phyloP scores from a whole-genome alignment of 1,284 basidiomycete genomes.

The Fomes fomentarius region DNA sequence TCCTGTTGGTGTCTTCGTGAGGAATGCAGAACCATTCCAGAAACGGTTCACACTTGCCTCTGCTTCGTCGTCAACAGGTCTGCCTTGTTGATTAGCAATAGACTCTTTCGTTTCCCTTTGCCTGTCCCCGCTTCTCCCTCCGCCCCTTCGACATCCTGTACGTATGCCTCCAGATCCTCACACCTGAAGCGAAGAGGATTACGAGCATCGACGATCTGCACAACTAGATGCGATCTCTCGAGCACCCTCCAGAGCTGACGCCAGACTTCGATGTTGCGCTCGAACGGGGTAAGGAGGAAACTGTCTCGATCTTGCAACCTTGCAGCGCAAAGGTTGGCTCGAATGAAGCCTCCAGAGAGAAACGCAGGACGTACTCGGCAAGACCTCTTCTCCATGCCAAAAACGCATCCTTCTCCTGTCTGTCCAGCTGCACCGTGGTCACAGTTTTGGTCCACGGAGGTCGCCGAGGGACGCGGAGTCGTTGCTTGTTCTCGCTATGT shows the following conservation, averaged over 20 bases:
- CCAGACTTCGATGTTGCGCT: conserved; percentile 97
- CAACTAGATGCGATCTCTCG: conserved; percentile 91
- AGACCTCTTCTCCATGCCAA: conserved; percentile 89
- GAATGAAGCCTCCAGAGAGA: background rate
- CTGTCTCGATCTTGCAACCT: conserved; percentile 82
- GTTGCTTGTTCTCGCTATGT: conserved; percentile 74
- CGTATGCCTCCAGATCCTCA: conserved; percentile 90
- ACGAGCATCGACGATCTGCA: conserved; percentile 95
- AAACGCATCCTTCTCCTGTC: conserved; percentile 87
- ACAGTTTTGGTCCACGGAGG: conserved; percentile 86
- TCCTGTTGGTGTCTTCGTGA: conserved; percentile 39
- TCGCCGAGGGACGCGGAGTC: conserved; percentile 82
- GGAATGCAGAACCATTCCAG: background rate
- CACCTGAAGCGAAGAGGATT: conserved; percentile 93
- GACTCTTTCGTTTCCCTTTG: conserved; percentile 70
- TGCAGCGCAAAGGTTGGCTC: background rate
- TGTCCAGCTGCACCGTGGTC: conserved; percentile 78
- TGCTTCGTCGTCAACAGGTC: conserved; percentile 91
- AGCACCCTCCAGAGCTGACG: conserved; percentile 94
- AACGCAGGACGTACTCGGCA: conserved; percentile 68
- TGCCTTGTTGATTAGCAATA: conserved; percentile 96
- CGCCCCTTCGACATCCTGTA: conserved; percentile 75
- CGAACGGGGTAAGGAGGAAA: conserved; percentile 91
- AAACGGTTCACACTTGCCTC: conserved; percentile 56
- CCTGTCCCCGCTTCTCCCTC: conserved; percentile 82